Evolutionary conservation across 1,284 basidiomycete genomes (phyloP), one percentile per base, ranked within the genome.

Genomic region (Cryptococcus sp.): DNA sequence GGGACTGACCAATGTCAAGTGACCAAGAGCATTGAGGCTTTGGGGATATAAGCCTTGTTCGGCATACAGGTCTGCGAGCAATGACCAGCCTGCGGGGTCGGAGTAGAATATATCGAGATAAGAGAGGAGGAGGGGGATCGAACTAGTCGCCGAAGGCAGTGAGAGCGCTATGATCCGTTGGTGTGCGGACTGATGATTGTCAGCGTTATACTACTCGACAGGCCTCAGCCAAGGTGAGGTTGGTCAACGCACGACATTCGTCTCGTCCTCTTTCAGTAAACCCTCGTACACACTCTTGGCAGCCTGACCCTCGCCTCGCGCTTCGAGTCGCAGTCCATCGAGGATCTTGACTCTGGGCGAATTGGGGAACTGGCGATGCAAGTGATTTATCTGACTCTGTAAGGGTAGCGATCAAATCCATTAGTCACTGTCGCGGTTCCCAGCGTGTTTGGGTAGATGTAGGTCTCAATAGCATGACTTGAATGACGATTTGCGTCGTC

Each of bases 91-190:
- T 65, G 94, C 89, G 0, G 91, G 82, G 70, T 99, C 95, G 27
- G 87, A 86, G 76, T 98, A 98, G 78, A 95, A 93, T 0, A 88
- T 93, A 72, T 98, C 95, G 40, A 98, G 84, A 71, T 92, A 89
- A 38, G 83, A 80, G 20, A 87, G 85, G 6, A 99, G 83, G 62
- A 91, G 86, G 11, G 87, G 83, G 1, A 93, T 86, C 0, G 90
- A 86, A 43, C 83, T 82, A 47, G 88, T 83, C 10, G 67, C 69
- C 48, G 62, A 62, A 15, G 63, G 49, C 30, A 76, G 70, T 8
- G 67, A 58, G 15, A 93, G 84, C 0, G 89, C 86, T 61, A 95
- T 88, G 50, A 88, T 83, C 11, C 94, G 85, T 73, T 95, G 93
- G 84, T 90, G 91, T 19, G 88, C 82, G 5, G 87, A 85, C 92